Percentiles rank a stretch among this genome's conserved stretches.
Conservation (phyloP, 805 yeast genomes). For the Brettanomyces naardenensis region DNA sequence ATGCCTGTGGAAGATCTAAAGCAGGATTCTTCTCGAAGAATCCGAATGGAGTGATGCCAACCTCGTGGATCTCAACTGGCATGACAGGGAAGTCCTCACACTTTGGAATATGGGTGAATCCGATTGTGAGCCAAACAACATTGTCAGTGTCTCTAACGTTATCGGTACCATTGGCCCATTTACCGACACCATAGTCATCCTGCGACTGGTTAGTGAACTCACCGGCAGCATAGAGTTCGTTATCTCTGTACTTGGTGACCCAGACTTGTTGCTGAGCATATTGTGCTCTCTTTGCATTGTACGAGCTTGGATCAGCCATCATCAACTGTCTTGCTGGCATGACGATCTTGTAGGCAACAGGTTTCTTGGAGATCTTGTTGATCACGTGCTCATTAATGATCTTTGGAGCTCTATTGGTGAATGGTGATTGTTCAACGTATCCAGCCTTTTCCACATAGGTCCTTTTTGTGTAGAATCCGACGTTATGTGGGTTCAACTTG, state of each 20-base stretch:
- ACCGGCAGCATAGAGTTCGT: slow-evolving; percentile 73
- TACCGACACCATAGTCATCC: slow-evolving; percentile 59
- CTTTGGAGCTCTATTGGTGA: slow-evolving; percentile 66
- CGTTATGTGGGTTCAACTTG: slow-evolving; percentile 53
- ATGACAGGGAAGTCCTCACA: slow-evolving; percentile 85
- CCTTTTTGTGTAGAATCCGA: slow-evolving; percentile 62
- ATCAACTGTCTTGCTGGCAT: slow-evolving; percentile 75
- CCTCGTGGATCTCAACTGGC: slow-evolving; percentile 75
- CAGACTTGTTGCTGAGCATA: slow-evolving; percentile 74
- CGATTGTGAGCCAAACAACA: slow-evolving; percentile 77
- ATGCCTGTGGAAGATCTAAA: slow-evolving; percentile 67
- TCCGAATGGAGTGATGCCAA: slow-evolving; percentile 60
- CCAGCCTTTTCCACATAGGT: slow-evolving; percentile 64
- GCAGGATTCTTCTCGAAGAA: slow-evolving; percentile 77
- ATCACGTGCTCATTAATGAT: slow-evolving; percentile 66
- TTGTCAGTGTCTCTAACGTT: slow-evolving; percentile 65
- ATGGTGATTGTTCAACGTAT: slow-evolving; percentile 63
- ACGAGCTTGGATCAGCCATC: slow-evolving; percentile 55
- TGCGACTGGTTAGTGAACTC: slow-evolving; percentile 80
- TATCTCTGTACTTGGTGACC: slow-evolving; percentile 73
- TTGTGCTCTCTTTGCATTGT: slow-evolving; percentile 61
- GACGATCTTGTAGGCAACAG: slow-evolving; percentile 68
- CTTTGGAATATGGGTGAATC: slow-evolving; percentile 75
- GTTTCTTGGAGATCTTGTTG: slow-evolving; percentile 61
- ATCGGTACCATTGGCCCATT: slow-evolving; percentile 64